These are phyloP conservation scores for Drechslerella coelobrocha DNA, from an alignment of 2,329 filamentous ascomycete genomes.

Conservation along the genomic window DNA sequence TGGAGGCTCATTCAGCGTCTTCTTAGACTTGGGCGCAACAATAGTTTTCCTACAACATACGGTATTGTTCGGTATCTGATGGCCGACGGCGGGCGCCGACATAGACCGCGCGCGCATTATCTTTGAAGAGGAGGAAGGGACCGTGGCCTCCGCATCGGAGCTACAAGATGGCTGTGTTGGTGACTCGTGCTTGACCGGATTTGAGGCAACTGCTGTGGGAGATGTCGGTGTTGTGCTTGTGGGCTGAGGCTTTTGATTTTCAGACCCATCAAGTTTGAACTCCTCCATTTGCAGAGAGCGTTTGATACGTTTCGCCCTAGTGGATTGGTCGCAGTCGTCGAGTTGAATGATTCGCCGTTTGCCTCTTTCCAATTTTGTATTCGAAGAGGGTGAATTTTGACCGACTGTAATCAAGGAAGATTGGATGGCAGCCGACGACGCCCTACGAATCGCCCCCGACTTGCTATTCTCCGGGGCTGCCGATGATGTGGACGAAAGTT, in stretches of 20 bases:
- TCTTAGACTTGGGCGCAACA: constrained; percentile 31
- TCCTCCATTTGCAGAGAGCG: constrained; percentile 47
- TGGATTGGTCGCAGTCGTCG: constrained; percentile 26
- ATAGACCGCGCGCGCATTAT: constrained; percentile 38
- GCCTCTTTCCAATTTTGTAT: constrained; percentile 14
- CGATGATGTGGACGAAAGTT: constrained; percentile 33
- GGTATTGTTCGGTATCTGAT: constrained; percentile 16
- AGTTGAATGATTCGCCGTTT: constrained; percentile 33
- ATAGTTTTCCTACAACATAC: constrained; percentile 31
- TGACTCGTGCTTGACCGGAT: constrained; percentile 27
- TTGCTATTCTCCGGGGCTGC: constrained; percentile 26
- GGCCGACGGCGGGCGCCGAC: constrained; percentile 35
- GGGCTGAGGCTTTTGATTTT: constrained; percentile 32
- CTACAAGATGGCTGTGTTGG: constrained; percentile 31
- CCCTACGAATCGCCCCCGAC: constrained; percentile 26
- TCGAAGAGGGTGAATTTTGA: constrained; percentile 8
- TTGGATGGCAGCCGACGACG: constrained; percentile 20
- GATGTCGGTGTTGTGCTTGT: constrained; percentile 32
- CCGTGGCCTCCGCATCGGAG: constrained; percentile 29
- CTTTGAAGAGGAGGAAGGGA: constrained; percentile 11
- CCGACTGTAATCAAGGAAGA: constrained; percentile 1
- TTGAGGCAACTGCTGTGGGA: constrained; percentile 11
- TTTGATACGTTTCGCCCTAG: constrained; percentile 26
- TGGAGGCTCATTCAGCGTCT: constrained; percentile 65
- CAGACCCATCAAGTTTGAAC: constrained; percentile 47